A percentile compares a stretch with the other conserved stretches of the same genome.
Conservation (phyloP, 345 rosid species). For the Heritiera fomes region DNA sequence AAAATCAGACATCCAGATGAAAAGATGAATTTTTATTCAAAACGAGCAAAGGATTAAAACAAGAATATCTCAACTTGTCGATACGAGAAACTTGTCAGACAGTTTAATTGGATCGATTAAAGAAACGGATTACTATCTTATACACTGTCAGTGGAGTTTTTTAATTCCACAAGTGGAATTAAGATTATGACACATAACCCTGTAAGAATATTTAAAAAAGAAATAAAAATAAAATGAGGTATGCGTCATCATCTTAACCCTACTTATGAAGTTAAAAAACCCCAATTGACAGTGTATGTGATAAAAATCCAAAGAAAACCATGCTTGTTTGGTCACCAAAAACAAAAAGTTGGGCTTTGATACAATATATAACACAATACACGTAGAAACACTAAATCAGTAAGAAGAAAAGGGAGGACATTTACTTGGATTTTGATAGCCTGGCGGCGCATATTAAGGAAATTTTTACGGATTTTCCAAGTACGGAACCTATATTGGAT, state of each 20-base stretch:
- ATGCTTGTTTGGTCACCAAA: neutral
- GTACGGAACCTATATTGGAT: constrained; percentile 88
- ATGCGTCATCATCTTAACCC: too few relatives aligned
- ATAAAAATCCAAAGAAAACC: neutral
- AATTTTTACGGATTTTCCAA: constrained; percentile 78
- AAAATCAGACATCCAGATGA: neutral
- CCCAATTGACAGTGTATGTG: too few relatives aligned
- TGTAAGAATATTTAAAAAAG: too few relatives aligned
- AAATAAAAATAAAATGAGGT: too few relatives aligned
- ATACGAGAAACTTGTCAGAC: neutral
- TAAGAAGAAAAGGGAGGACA: constrained; percentile 10
- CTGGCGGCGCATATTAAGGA: constrained; percentile 71
- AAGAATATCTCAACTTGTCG: neutral
- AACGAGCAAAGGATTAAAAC: neutral
- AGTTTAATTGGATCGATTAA: neutral
- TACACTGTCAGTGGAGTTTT: too few relatives aligned
- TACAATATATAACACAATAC: neutral
- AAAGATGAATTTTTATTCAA: neutral
- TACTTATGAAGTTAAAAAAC: too few relatives aligned
- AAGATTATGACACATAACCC: too few relatives aligned
- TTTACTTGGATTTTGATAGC: constrained; percentile 83
- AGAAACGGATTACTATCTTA: neutral
- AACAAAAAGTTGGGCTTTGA: neutral
- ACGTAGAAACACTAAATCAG: neutral
- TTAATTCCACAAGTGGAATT: too few relatives aligned